Percentiles rank a stretch among this genome's conserved stretches.
These are phyloP conservation scores for Acrocalymma vagum DNA, from an alignment of 2,329 filamentous ascomycete genomes.

Conservation along the genomic window DNA sequence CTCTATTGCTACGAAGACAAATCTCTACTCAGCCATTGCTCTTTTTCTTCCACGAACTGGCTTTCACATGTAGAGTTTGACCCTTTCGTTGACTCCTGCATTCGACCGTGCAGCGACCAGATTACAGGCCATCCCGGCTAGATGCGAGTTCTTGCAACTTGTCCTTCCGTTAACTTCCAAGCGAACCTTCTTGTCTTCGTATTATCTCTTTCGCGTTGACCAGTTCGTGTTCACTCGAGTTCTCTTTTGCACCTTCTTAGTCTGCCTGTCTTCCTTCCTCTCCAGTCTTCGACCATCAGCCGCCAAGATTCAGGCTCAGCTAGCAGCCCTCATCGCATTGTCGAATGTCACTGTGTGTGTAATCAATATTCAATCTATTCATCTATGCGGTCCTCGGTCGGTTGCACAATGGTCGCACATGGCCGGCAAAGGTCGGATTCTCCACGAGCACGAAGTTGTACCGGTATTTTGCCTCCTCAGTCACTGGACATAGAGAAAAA, in stretches of 20 bases:
- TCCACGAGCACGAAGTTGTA: constrained; percentile 21
- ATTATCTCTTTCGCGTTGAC: constrained; percentile 17
- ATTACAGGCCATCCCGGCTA: constrained; percentile 2
- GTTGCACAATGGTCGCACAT: too few species aligned
- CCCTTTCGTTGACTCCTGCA: too few species aligned
- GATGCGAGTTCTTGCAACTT: constrained; percentile 12
- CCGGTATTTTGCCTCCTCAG: constrained; percentile 9
- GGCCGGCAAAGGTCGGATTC: constrained; percentile 30
- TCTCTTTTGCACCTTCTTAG: constrained; percentile 1
- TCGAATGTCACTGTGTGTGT: constrained; percentile 30
- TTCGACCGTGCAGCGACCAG: too few species aligned
- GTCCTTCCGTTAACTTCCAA: constrained; percentile 14
- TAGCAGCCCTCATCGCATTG: constrained; percentile 19
- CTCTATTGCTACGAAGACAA: too few species aligned
- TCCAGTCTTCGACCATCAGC: constrained; percentile 2
- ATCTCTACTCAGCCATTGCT: too few species aligned
- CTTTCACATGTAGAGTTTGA: too few species aligned
- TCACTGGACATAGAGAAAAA: constrained; percentile 16
- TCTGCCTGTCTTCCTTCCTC: constrained; percentile 1
- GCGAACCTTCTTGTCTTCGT: constrained; percentile 13
- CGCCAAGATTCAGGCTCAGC: constrained; percentile 25
- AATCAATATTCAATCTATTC: constrained; percentile 46
- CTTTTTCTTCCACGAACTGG: too few species aligned
- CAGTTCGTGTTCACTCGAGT: too few species aligned
- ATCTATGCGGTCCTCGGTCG: constrained; percentile 23